phyloP scores from a whole-genome alignment of 2,329 filamentous ascomycete species.

The Pyrenochaeta sp. region DNA sequence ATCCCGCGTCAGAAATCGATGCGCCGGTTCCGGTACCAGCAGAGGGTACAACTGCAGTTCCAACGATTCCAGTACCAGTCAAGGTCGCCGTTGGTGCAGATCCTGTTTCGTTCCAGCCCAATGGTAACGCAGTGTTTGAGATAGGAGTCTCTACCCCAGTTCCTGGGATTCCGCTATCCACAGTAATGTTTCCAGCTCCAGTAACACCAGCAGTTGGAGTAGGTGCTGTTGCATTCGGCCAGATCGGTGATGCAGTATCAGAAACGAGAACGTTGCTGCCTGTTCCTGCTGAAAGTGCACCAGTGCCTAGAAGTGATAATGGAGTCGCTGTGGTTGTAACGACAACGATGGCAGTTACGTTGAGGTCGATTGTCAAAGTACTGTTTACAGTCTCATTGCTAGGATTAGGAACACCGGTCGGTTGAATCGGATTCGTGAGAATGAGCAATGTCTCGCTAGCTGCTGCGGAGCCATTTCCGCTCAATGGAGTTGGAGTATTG shows the following conservation, averaged over 20 bases:
- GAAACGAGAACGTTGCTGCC: conserved; percentile 1
- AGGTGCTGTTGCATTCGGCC: neutral
- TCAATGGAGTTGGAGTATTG: neutral
- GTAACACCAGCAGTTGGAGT: neutral
- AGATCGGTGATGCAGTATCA: neutral
- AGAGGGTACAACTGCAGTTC: no score
- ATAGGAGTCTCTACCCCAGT: no score
- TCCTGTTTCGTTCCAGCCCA: no score
- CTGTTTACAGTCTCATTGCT: neutral
- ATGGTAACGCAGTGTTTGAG: no score
- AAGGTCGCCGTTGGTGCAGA: no score
- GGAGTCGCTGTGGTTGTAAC: no score
- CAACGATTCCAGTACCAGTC: no score
- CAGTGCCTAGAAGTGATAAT: conserved; percentile 5
- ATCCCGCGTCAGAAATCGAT: no score
- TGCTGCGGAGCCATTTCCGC: neutral
- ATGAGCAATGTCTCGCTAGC: conserved; percentile 1
- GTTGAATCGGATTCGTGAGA: conserved; percentile 8
- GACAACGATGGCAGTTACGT: conserved; percentile 4
- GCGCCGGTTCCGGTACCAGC: no score
- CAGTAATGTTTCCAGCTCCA: neutral
- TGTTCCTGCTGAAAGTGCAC: conserved; percentile 4
- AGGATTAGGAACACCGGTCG: neutral
- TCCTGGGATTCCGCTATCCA: neutral
- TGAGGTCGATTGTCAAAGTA: neutral